Percentiles rank a stretch among this genome's conserved stretches.
Conservation (phyloP, 2,329 filamentous ascomycete species). For the Penicillium sp. region DNA sequence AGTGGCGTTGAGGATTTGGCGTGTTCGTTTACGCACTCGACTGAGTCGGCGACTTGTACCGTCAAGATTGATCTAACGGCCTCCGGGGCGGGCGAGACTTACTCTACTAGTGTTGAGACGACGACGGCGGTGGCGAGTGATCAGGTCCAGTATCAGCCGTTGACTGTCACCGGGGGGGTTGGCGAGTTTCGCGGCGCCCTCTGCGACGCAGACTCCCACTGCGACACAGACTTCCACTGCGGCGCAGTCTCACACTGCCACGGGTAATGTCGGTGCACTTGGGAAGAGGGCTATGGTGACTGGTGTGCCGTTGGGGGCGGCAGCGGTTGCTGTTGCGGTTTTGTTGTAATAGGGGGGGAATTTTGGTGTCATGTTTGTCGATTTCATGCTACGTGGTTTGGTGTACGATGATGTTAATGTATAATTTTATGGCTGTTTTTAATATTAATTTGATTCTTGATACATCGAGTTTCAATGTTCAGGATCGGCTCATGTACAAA, state of each 20-base stretch:
- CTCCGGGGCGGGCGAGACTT: background rate
- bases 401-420: background rate
- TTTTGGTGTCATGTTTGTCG: background rate
- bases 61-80: background rate
- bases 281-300: background rate
- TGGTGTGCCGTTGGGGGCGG: background rate
- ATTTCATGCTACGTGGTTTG: background rate
- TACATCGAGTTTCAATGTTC: background rate
- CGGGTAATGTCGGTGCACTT: background rate
- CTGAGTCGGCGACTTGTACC: background rate
- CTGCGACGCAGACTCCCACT: background rate
- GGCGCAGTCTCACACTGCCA: background rate
- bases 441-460: background rate
- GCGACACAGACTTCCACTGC: background rate
- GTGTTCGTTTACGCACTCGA: background rate
- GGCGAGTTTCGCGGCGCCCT: background rate
- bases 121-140: background rate
- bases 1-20: background rate
- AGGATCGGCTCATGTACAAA: background rate
- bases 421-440: background rate
- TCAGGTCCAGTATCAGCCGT: background rate
- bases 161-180: slow-evolving; percentile 1
- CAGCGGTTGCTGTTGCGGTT: background rate
- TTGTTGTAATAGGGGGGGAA: background rate
- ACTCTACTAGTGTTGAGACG: background rate